Base-by-base conservation (phyloP, 345 rosid species). In the Lepidium aucheri region DNA sequence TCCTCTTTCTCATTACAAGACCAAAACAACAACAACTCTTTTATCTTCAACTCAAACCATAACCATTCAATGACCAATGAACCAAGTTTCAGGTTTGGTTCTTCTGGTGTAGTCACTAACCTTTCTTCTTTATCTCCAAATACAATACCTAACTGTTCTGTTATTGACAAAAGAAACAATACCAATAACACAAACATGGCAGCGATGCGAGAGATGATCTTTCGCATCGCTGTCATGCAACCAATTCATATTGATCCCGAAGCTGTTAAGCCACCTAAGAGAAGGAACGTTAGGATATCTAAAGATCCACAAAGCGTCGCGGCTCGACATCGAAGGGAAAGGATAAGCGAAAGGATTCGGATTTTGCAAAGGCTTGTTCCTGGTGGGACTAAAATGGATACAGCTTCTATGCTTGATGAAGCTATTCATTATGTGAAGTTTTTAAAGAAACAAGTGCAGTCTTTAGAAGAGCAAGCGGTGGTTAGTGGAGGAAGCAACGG, bases 291-390 rank as follows among this genome's bases (percentile, higher is more conserved):
- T 24, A 84, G 80, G 81, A 92, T 89, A 76, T 92, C 97, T 0
- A 92, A 92, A 79, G 98, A 92, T 68, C 98, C 98, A 2, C 94
- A 89, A 60, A 92, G 98, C 65, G 90, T 92, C 41, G 98, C 96
- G 3, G 97, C 98, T 9, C 73, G 97, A 66, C 98, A 87, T 41
- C 64, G 95, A 46, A 81, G 98, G 69, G 98, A 89, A 68, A 77
- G 87, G 73, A 86, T 92, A 59, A 89, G 97, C 53, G 98, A 92
- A 74, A 74, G 87, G 84, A 89, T 92, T 17, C 77, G 98, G 81
- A 89, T 89, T 49, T 79, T 89, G 59, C 98, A 92, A 75, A 77
- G 95, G 74, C 81, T 92, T n/a, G 98, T 92, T n/a, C 97, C 98
- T 0, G 95, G 98, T n/a, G 97, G 98, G 1, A 92, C 88, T 22